Conservation (phyloP, 768 basidiomycete species). For the Lactifluus subvellereus region DNA sequence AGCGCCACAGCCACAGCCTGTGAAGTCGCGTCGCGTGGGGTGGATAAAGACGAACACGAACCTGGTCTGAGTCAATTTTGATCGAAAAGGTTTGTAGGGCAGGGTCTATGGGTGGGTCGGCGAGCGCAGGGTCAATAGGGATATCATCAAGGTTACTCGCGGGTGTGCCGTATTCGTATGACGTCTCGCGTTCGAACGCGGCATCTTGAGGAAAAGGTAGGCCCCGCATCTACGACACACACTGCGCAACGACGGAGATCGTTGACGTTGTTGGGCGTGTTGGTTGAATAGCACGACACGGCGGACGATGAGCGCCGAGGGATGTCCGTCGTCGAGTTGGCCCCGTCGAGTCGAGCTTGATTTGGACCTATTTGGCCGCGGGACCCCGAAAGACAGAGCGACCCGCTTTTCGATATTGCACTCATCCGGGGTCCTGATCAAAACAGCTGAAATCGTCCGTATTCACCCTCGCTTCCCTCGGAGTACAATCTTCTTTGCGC, state of each 20-base stretch:
- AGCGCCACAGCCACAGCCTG: slow-evolving; percentile 26
- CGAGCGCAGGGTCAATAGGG: slow-evolving; percentile 77
- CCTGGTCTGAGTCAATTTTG: slow-evolving; percentile 30
- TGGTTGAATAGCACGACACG: slow-evolving; percentile 4
- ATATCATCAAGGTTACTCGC: slow-evolving; percentile 52
- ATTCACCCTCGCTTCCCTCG: too few species aligned
- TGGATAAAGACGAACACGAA: slow-evolving; percentile 30
- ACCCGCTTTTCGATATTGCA: not conserved
- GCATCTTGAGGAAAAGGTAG: slow-evolving; percentile 49
- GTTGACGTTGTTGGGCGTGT: not conserved
- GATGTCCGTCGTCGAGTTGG: slow-evolving; percentile 23
- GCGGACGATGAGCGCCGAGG: slow-evolving; percentile 14
- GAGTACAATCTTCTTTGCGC: not conserved
- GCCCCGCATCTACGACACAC: slow-evolving; percentile 45
- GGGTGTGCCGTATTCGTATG: slow-evolving; percentile 57
- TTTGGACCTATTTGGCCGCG: slow-evolving; percentile 23
- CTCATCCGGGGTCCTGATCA: slow-evolving; percentile 20
- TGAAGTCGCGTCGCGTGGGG: slow-evolving; percentile 24
- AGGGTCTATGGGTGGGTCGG: slow-evolving; percentile 47
- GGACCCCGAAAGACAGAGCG: slow-evolving; percentile 9
- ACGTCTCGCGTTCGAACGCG: slow-evolving; percentile 47
- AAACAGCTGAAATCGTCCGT: too few species aligned
- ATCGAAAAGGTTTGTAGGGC: slow-evolving; percentile 35
- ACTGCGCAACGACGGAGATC: slow-evolving; percentile 3
- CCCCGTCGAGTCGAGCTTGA: slow-evolving; percentile 24